These are phyloP conservation scores for Candida maesae DNA, from an alignment of 805 yeast genomes.

Conservation along the genomic window DNA sequence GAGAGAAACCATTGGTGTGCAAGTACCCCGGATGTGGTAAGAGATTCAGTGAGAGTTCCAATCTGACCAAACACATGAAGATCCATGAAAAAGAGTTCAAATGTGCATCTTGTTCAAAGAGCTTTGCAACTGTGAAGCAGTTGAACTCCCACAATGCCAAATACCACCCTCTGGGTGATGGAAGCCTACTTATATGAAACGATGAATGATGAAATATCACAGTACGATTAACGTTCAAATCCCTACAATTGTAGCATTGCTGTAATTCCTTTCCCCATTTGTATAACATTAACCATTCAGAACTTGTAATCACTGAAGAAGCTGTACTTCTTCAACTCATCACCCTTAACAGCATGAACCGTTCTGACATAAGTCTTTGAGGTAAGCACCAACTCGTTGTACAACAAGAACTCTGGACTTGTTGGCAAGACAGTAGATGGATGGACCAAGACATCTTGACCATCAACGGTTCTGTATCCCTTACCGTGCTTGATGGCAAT, in stretches of 20 bases:
- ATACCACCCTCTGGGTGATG: constrained; percentile 13
- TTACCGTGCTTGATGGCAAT: constrained; percentile 90
- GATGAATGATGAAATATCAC: too few species aligned
- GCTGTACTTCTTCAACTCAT: constrained; percentile 43
- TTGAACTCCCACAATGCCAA: constrained; percentile 36
- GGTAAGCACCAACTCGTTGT: constrained; percentile 93
- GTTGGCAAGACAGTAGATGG: constrained; percentile 90
- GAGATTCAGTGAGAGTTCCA: constrained; percentile 84
- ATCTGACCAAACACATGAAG: constrained; percentile 82
- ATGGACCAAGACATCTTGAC: constrained; percentile 91
- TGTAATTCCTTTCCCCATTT: too few species aligned
- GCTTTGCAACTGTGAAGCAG: constrained; percentile 44
- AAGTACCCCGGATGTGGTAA: constrained; percentile 78
- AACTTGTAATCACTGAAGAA: constrained; percentile 30
- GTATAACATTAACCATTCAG: constrained; percentile 5
- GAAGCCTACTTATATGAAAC: not conserved
- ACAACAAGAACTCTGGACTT: constrained; percentile 89
- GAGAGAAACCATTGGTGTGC: constrained; percentile 82
- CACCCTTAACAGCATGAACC: constrained; percentile 86
- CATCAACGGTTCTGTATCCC: constrained; percentile 90
- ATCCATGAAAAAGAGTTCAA: constrained; percentile 57
- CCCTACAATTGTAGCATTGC: too few species aligned
- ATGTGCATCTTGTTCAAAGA: constrained; percentile 50
- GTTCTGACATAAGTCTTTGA: constrained; percentile 92
- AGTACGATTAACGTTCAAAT: too few species aligned